Percentiles rank a stretch among this genome's conserved stretches.
phyloP scores from a whole-genome alignment of 768 basidiomycete species.

The Boletus rex-veris region DNA sequence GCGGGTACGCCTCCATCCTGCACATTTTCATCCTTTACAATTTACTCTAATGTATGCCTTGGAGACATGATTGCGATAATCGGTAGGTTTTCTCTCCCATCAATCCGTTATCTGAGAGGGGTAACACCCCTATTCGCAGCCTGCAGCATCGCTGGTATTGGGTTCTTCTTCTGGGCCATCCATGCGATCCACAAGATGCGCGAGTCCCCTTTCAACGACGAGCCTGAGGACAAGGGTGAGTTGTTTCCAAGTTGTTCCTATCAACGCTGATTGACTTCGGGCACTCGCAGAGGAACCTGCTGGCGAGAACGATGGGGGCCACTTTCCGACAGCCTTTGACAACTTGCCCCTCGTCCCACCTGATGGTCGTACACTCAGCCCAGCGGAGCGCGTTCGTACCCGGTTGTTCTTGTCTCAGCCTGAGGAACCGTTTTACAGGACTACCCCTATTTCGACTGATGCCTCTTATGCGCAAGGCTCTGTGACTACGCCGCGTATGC shows the following conservation, averaged over 20 bases:
- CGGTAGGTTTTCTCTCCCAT: slow-evolving; percentile 7
- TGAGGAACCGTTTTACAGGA: not conserved
- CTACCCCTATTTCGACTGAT: not conserved
- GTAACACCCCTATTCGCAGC: not conserved
- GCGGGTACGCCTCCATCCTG: slow-evolving; percentile 2
- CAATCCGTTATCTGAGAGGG: not conserved
- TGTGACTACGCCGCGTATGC: not conserved
- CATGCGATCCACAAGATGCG: slow-evolving; percentile 22
- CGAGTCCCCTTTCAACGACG: slow-evolving; percentile 4
- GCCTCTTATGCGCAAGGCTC: not conserved
- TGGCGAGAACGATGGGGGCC: not conserved
- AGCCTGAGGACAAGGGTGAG: slow-evolving; percentile 1
- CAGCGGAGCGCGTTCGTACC: slow-evolving; percentile 8
- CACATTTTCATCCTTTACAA: slow-evolving; percentile 1
- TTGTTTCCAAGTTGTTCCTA: too few species aligned
- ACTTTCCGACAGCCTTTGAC: not conserved
- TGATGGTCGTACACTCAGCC: slow-evolving; percentile 3
- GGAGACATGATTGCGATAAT: slow-evolving; percentile 24
- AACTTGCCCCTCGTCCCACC: not conserved
- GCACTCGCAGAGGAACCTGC: not conserved
- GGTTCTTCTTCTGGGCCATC: slow-evolving; percentile 19
- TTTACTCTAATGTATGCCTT: slow-evolving; percentile 16
- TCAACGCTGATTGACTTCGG: not conserved
- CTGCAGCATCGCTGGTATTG: slow-evolving; percentile 17
- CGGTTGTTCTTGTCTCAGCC: slow-evolving; percentile 5